A percentile compares a stretch with the other conserved stretches of the same genome.
Conservation (phyloP, 208 protist genomes). For the Acanthamoeba castellanii region DNA sequence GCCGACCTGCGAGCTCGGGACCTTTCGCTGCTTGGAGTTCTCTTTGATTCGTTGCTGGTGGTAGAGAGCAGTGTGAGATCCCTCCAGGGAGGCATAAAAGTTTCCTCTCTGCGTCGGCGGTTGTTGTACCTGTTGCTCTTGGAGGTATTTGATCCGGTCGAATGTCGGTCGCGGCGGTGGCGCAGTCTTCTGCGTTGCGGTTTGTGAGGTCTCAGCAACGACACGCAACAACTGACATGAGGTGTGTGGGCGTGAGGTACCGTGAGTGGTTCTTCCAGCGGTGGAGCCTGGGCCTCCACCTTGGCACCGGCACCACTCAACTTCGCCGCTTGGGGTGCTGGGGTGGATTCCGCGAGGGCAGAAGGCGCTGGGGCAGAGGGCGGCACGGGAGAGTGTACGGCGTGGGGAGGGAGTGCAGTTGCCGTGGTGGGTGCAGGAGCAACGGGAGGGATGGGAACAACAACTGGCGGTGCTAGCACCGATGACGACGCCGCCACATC, state of each 20-base stretch:
- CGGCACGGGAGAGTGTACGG: no score
- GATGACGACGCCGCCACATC: no score
- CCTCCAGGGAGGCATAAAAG: no score
- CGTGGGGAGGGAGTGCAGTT: not conserved
- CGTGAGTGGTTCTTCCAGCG: no score
- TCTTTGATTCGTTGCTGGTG: slow-evolving; percentile 55
- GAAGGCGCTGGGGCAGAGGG: not conserved
- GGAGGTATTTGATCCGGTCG: slow-evolving; percentile 8
- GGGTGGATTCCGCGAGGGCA: not conserved
- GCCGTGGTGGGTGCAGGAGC: not conserved
- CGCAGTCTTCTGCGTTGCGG: not conserved
- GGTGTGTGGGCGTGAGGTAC: no score
- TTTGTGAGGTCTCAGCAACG: no score
- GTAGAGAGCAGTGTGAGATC: not conserved
- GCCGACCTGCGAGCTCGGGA: not conserved
- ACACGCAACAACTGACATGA: no score
- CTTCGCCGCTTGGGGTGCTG: not conserved
- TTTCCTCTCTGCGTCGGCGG: not conserved
- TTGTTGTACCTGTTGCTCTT: not conserved
- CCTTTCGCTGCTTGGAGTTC: slow-evolving; percentile 35
- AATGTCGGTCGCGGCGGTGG: not conserved
- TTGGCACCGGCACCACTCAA: not conserved
- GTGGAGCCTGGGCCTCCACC: not conserved
- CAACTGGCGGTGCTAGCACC: no score
- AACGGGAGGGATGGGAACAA: not conserved